Base-by-base conservation (phyloP, 2,329 filamentous ascomycete genomes). In the Aspergillus brunneoviolaceus region DNA sequence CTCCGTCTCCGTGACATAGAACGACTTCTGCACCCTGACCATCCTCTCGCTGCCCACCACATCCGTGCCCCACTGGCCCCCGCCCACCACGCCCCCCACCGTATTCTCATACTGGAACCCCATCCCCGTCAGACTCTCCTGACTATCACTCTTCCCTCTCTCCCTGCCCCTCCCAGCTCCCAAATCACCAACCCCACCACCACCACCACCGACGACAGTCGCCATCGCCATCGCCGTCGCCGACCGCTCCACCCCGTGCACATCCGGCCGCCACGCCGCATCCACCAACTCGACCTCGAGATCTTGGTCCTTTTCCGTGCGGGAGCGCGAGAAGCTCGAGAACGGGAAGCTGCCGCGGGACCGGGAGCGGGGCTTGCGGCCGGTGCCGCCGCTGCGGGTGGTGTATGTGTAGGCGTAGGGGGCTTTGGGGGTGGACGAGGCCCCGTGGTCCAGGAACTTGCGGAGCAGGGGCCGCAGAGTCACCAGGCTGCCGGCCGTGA, bases 381-480 rank as follows among this genome's bases (percentile, higher is more conserved):
- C 1, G 2, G 33, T 35, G 33, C 33, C 33, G 33, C 33, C 33
- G 33, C 33, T 35, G 33, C 33, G 33, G 27, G 27, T 29, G 11
- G 33, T 12, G 33, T 35, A 35, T 4, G 33, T 35, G 33, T 35
- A 35, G 33, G 33, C 14, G 12, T 35, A 35, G 33, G 33, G 33
- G 2, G 12, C 50, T 21, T 51, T 16, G 2, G n/a, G 4, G n/a
- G 14, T 19, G 31, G 39, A 42, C 9, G 9, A 10, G 4, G n/a
- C 21, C 10, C 25, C 45, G 25, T 52, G 16, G 16, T 31, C 47
- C 2, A 65, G 50, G 2, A 64, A 39, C 63, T 65, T 63, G 27
- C 64, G 75, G 23, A 81, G 69, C 0, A 83, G 70, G 0, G 81
- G 80, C 1, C 79, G 76, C 1, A 82, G 70, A 0, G 79, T 81